phyloP scores from a whole-genome alignment of 2,329 filamentous ascomycete species.

The Pseudopyricularia cyperi region DNA sequence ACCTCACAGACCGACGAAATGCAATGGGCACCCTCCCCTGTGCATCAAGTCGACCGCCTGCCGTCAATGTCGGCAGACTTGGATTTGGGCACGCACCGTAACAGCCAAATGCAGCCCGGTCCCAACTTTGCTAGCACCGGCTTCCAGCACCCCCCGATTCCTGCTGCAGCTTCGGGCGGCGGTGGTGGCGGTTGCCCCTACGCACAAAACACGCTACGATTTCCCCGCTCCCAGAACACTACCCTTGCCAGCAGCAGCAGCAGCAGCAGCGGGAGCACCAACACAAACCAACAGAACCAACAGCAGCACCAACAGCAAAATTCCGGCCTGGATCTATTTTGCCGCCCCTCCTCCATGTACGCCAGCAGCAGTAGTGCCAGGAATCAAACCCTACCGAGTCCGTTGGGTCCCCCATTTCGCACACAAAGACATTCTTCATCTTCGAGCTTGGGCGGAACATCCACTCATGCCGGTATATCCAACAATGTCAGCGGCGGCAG shows the following conservation, averaged over 20 bases:
- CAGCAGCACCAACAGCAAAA: conserved; percentile 5
- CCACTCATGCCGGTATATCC: background rate
- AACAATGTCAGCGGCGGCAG: background rate
- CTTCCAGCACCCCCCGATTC: background rate
- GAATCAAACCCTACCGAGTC: background rate
- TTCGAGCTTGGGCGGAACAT: background rate
- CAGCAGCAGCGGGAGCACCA: conserved; percentile 1
- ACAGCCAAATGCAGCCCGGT: background rate
- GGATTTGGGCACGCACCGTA: background rate
- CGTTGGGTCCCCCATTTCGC: background rate
- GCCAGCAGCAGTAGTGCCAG: background rate
- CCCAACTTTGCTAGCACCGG: background rate
- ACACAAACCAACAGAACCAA: conserved; percentile 1
- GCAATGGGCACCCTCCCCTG: background rate
- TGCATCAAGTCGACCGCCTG: background rate
- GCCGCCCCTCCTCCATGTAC: background rate
- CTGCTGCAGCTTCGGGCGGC: background rate
- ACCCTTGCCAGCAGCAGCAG: conserved; percentile 5
- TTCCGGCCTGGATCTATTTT: background rate
- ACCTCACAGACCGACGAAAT: background rate
- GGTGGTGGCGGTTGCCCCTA: background rate
- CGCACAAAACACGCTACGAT: background rate
- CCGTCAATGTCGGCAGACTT: background rate
- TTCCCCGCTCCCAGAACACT: background rate
- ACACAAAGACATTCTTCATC: background rate